Percentiles rank a stretch among this genome's conserved stretches.
Conservation (phyloP, 805 yeast species). For the Candida alai region DNA sequence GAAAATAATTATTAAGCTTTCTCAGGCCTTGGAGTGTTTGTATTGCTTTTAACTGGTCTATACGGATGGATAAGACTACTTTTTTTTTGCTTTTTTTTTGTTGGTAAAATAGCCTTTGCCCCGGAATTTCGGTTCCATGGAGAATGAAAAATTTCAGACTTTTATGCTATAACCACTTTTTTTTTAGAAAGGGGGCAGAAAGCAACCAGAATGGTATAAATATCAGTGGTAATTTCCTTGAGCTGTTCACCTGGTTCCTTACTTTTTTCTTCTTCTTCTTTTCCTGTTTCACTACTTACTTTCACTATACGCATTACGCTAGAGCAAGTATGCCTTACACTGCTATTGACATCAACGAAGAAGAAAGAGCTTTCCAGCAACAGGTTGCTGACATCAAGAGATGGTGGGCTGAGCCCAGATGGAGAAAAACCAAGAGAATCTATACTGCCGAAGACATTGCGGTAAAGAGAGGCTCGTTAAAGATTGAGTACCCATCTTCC, state of each 20-base stretch:
- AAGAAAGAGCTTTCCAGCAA: conserved; percentile 58
- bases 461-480: conserved; percentile 76
- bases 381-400: conserved; percentile 70
- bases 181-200: no score
- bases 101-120: no score
- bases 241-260: not conserved
- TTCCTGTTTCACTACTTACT: conserved; percentile 1
- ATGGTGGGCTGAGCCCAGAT: conserved; percentile 96
- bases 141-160: no score
- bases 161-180: no score
- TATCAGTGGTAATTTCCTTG: not conserved
- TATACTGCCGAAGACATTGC: conserved; percentile 89
- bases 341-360: conserved; percentile 54
- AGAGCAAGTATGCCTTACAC: conserved; percentile 50
- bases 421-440: conserved; percentile 83
- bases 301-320: conserved; percentile 3
- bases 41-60: no score
- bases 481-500: conserved; percentile 71
- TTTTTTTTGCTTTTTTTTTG: no score
- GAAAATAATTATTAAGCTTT: no score
- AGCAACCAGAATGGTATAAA: no score
- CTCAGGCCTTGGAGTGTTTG: no score
- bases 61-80: no score
- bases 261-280: conserved; percentile 1
- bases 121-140: no score